phyloP scores from a whole-genome alignment of 1,284 basidiomycete species.

The Puccinia hordei region DNA sequence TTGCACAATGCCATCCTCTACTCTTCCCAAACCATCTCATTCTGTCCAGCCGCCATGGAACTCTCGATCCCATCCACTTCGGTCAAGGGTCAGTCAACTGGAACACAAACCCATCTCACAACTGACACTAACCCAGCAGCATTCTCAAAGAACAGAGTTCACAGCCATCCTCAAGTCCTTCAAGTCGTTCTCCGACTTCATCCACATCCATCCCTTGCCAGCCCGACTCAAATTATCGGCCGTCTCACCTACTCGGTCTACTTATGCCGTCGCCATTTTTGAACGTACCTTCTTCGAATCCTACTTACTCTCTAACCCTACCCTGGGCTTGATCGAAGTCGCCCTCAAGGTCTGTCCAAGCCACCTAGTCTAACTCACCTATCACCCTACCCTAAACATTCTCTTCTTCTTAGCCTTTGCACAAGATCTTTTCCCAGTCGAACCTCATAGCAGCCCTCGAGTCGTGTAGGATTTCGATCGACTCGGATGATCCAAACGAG shows the following conservation, averaged over 20 bases:
- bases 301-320: constrained; percentile 31
- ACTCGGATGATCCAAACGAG: constrained; percentile 17
- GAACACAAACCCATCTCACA: too few species aligned
- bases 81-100: constrained; percentile 6
- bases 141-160: constrained; percentile 7
- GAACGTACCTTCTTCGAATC: constrained; percentile 37
- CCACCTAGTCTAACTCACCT: neutral
- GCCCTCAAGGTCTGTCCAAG: constrained; percentile 13
- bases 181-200: constrained; percentile 40
- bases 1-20: too few species aligned
- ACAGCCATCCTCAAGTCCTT: constrained; percentile 45
- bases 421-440: constrained; percentile 42
- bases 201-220: constrained; percentile 29
- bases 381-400: neutral
- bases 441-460: constrained; percentile 30
- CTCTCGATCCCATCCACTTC: constrained; percentile 6
- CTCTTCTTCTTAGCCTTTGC: constrained; percentile 23
- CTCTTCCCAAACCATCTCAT: too few species aligned
- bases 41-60: too few species aligned
- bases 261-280: constrained; percentile 40
- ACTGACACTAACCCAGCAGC: too few species aligned
- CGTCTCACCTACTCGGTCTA: constrained; percentile 43
- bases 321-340: constrained; percentile 42
- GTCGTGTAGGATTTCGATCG: constrained; percentile 40
- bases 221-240: constrained; percentile 38